A percentile compares a stretch with the other conserved stretches of the same genome.
Evolutionary conservation across 805 yeast species (phyloP).

Genomic region (Kockiozyma suomiensis): DNA sequence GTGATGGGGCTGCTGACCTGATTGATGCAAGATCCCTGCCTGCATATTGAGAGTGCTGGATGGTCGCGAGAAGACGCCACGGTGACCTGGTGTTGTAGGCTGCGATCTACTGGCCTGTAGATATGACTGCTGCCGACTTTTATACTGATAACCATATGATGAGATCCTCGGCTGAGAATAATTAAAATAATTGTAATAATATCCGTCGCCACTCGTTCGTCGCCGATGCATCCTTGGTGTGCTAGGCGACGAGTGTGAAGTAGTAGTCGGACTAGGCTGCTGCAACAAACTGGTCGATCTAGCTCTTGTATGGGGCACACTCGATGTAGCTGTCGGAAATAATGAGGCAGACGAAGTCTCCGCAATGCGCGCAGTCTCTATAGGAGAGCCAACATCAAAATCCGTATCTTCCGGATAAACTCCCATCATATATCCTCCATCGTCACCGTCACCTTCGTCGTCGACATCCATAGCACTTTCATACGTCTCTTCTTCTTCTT

Average conservation of each 20-base stretch:
- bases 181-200: slow-evolving; percentile 27
- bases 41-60: slow-evolving; percentile 1
- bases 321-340: slow-evolving; percentile 3
- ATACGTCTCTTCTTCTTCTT: neutral
- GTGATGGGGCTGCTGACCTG: neutral
- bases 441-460: slow-evolving; percentile 15
- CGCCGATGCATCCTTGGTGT: slow-evolving; percentile 12
- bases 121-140: neutral
- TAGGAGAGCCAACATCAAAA: slow-evolving; percentile 28
- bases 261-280: neutral
- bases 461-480: slow-evolving; percentile 1
- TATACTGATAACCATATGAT: neutral
- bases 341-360: neutral
- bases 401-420: slow-evolving; percentile 30
- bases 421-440: slow-evolving; percentile 25
- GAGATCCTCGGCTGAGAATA: slow-evolving; percentile 14
- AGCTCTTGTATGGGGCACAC: neutral
- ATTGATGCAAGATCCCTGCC: neutral
- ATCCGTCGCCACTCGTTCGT: slow-evolving; percentile 27
- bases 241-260: slow-evolving; percentile 1
- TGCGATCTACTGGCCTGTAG: slow-evolving; percentile 21
- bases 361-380: neutral
- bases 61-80: slow-evolving; percentile 2
- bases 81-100: slow-evolving; percentile 23
- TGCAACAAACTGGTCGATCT: slow-evolving; percentile 4